Evolutionary conservation across 169 alveolate genomes (phyloP), one percentile per base, ranked within the genome.

Genomic region (Theileria parva): DNA sequence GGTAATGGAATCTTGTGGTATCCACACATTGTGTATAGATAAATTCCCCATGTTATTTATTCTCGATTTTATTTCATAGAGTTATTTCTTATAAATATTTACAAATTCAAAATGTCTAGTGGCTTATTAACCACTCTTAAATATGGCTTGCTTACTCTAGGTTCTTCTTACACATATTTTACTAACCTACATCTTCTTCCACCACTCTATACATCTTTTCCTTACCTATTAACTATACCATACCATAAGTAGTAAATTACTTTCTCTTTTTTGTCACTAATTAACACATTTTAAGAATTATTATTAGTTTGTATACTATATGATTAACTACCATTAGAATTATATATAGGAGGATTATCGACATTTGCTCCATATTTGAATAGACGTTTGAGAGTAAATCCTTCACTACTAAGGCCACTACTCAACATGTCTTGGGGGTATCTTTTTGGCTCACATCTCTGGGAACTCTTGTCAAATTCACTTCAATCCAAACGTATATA

Each of bases 391-490:
- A 53, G 77, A 7, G 77, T 64, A 15, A 79, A 68, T 50, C 91
- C 93, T 0, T 63, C 60, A 13, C 63, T 91, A 32, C 60, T 91
- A 6, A 55, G 94, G 44, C 92, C 93, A 12, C 13, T 91, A 19
- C 70, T 91, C 19, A 91, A 91, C 72, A 59, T 91, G 27, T 78
- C 92, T 57, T 91, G 94, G 94, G 94, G 92, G 6, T 86, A 77
- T 68, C 66, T 91, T 70, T 91, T 91, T 65, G 94, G 94, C 21
- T 83, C 87, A 13, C 91, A 89, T 34, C 15, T 91, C 23, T 91
- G 94, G 94, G 67, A 76, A 44, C 74, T 83, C 0, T 60, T 83
- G 25, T 15, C 71, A 8, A 63, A 63, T 39, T 44, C 53, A 44
- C 53, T 44, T 44, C 53, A 44, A 44, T 44, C 53, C 3, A 44